These are phyloP conservation scores for Vaucheria bursata DNA, from an alignment of 352 stramenopile genomes.

Conservation along the genomic window DNA sequence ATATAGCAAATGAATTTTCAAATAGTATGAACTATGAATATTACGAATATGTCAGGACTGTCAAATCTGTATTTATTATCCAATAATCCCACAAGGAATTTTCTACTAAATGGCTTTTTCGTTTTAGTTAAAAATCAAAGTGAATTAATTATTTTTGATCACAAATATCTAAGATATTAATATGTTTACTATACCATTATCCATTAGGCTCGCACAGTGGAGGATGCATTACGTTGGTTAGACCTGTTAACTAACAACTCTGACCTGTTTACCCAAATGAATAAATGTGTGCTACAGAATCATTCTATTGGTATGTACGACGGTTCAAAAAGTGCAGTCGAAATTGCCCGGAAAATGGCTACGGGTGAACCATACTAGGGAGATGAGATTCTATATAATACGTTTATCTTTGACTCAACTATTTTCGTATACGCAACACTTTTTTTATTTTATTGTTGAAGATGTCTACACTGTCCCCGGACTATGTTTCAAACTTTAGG, in stretches of 20 bases:
- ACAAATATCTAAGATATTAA: not conserved
- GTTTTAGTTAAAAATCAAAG: not conserved
- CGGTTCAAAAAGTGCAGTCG: constrained; percentile 63
- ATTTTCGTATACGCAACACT: no score
- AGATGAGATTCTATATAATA: no score
- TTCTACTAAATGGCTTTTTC: not conserved
- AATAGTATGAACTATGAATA: not conserved
- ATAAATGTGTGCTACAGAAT: constrained; percentile 58
- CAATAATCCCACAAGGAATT: not conserved
- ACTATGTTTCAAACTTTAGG: no score
- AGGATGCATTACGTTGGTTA: constrained; percentile 55
- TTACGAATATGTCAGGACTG: not conserved
- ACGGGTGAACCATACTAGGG: not conserved
- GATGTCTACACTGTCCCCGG: no score
- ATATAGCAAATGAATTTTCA: no score
- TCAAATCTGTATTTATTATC: not conserved
- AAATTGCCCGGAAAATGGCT: constrained; percentile 48
- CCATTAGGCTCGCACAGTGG: constrained; percentile 50
- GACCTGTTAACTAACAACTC: constrained; percentile 47
- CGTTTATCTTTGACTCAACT: no score
- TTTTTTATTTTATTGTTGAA: no score
- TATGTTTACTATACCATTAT: no score
- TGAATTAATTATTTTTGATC: not conserved
- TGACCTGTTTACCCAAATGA: constrained; percentile 60
- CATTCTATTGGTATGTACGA: constrained; percentile 61